A percentile compares a stretch with the other conserved stretches of the same genome.
These are phyloP conservation scores for Polyporus arcularius DNA, from an alignment of 768 basidiomycete genomes.

Conservation along the genomic window DNA sequence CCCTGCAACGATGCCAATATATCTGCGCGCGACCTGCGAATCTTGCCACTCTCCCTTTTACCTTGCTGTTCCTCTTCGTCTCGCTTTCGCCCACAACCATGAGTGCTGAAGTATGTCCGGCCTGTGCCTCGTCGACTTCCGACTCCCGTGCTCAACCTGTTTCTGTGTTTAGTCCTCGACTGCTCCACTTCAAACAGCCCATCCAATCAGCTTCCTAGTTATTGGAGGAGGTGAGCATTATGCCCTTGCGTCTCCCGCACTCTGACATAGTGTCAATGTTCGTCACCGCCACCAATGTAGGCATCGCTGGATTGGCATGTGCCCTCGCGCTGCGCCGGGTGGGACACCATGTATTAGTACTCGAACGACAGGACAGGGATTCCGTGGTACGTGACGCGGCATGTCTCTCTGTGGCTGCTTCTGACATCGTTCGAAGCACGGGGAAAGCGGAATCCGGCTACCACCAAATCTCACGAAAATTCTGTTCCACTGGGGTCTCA, in stretches of 20 bases:
- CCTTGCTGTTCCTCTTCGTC: background rate
- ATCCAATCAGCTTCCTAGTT: constrained; percentile 31
- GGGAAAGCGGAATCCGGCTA: constrained; percentile 31
- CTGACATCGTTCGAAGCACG: constrained; percentile 15
- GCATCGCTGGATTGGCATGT: constrained; percentile 36
- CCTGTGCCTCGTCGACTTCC: background rate
- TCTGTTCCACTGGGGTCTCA: constrained; percentile 38
- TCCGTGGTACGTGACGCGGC: constrained; percentile 3
- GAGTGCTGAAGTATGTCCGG: constrained; percentile 3
- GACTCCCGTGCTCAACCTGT: background rate
- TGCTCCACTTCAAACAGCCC: constrained; percentile 13
- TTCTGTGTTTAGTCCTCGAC: constrained; percentile 2
- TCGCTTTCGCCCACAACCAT: background rate
- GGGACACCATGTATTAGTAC: constrained; percentile 35
- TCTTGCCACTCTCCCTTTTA: background rate
- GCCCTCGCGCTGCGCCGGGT: constrained; percentile 32
- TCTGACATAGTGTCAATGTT: background rate
- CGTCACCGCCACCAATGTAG: constrained; percentile 9
- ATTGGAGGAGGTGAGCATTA: constrained; percentile 30
- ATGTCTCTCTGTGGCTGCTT: background rate
- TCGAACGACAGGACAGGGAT: constrained; percentile 27
- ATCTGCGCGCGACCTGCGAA: constrained; percentile 3
- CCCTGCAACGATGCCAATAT: constrained; percentile 5
- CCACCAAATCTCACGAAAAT: constrained; percentile 41
- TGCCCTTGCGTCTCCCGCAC: background rate